Evolutionary conservation across 768 basidiomycete species (phyloP).

Genomic region (Collybiopsis luxurians): DNA sequence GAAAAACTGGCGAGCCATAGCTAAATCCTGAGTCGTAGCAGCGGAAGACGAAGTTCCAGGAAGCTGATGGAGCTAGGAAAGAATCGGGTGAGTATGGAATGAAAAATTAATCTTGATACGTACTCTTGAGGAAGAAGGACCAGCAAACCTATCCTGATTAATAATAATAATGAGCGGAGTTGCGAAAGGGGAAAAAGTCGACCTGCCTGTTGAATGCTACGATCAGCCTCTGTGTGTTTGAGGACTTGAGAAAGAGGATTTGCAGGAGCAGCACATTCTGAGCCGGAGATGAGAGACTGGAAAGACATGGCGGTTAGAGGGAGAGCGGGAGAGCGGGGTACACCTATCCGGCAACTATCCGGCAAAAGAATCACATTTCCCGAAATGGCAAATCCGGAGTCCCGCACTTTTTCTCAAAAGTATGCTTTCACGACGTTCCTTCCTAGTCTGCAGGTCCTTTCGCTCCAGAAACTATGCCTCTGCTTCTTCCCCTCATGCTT

Average conservation of each 20-base stretch:
- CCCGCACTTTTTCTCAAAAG: background rate
- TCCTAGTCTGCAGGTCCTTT: constrained; percentile 11
- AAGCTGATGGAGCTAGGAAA: constrained; percentile 67
- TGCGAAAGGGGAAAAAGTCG: background rate
- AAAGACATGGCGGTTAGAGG: constrained; percentile 57
- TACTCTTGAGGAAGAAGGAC: constrained; percentile 71
- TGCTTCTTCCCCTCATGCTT: constrained; percentile 61
- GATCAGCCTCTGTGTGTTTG: constrained; percentile 87
- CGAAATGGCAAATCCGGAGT: constrained; percentile 5
- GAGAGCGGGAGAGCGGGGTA: background rate
- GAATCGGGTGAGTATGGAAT: constrained; percentile 3
- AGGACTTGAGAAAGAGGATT: constrained; percentile 89
- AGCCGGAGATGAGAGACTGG: constrained; percentile 79
- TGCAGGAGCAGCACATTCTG: constrained; percentile 81
- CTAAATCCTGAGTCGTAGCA: constrained; percentile 63
- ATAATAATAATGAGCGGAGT: constrained; percentile 5
- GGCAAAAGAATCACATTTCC: constrained; percentile 8
- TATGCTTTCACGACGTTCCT: constrained; percentile 13
- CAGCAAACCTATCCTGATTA: constrained; percentile 67
- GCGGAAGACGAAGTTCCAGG: constrained; percentile 51
- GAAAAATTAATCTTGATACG: constrained; percentile 16
- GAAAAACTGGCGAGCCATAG: constrained; percentile 81
- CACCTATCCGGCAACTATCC: constrained; percentile 16
- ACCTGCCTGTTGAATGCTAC: constrained; percentile 80
- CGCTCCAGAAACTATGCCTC: constrained; percentile 55